Conservation (phyloP, 2,329 filamentous ascomycete genomes). For the Colletotrichum liriopes region DNA sequence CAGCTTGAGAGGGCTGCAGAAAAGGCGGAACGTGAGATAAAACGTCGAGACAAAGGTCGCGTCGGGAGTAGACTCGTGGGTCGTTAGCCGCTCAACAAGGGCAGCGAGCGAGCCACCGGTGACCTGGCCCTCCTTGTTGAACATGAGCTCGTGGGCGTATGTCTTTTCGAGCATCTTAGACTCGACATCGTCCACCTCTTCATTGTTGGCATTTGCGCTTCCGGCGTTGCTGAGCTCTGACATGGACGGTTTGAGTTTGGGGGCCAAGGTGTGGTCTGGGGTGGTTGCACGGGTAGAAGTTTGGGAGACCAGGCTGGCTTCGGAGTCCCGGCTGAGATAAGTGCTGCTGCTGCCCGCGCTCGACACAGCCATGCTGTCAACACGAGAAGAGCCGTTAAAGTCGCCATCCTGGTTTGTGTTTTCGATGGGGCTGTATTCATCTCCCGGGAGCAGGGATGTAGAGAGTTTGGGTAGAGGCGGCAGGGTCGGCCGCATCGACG, state of each 20-base stretch:
- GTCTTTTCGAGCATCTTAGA: conserved; percentile 91
- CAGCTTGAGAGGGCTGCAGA: conserved; percentile 85
- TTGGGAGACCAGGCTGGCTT: conserved; percentile 84
- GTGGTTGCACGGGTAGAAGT: conserved; percentile 91
- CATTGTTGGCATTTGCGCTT: conserved; percentile 74
- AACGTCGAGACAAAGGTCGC: conserved; percentile 94
- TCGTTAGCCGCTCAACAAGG: conserved; percentile 93
- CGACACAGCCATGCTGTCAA: conserved; percentile 81
- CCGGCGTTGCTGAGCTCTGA: conserved; percentile 78
- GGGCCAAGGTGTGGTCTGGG: conserved; percentile 75
- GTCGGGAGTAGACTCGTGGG: conserved; percentile 93
- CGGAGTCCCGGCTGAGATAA: conserved; percentile 85
- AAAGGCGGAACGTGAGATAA: conserved; percentile 95
- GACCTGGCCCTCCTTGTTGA: conserved; percentile 96
- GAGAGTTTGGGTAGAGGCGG: conserved; percentile 73
- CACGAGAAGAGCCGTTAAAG: conserved; percentile 67
- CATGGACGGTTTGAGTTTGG: conserved; percentile 73
- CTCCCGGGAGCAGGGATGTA: conserved; percentile 63
- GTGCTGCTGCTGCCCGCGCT: conserved; percentile 86
- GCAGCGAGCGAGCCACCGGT: conserved; percentile 92
- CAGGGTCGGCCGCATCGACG: conserved; percentile 64
- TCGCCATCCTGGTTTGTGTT: conserved; percentile 65
- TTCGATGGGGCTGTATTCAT: conserved; percentile 66
- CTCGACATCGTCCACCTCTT: conserved; percentile 86
- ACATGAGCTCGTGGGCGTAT: conserved; percentile 90